These are phyloP conservation scores for Capsicum pubescens DNA, from an alignment of 257 asterid genomes.

Conservation along the genomic window DNA sequence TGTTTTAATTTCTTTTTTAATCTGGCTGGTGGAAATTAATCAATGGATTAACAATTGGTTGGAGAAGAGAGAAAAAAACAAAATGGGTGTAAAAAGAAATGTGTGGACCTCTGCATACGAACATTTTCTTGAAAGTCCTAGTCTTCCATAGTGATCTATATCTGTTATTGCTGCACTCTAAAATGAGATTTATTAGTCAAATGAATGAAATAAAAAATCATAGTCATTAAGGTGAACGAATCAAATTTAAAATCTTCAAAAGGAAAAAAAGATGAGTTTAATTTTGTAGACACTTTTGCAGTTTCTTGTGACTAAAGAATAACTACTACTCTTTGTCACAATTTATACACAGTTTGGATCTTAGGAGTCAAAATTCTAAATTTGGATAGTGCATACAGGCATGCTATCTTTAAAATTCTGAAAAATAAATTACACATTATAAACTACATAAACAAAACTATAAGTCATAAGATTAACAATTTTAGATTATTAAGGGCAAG, in stretches of 20 bases:
- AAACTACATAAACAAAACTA: too few relatives aligned
- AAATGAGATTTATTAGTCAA: slow-evolving; percentile 33
- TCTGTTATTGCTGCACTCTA: slow-evolving; percentile 88
- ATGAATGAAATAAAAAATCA: neutral
- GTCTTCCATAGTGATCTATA: slow-evolving; percentile 72
- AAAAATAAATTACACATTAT: too few relatives aligned
- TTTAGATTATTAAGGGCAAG: too few relatives aligned
- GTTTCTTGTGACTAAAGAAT: neutral
- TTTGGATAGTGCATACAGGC: too few relatives aligned
- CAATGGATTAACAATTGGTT: too few relatives aligned
- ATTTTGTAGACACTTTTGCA: neutral
- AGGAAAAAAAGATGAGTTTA: neutral
- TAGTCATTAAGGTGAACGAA: neutral
- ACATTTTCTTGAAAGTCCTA: slow-evolving; percentile 64
- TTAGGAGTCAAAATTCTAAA: too few relatives aligned
- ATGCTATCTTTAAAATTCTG: too few relatives aligned
- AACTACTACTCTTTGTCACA: neutral
- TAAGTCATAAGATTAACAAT: too few relatives aligned
- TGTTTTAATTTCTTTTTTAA: too few relatives aligned
- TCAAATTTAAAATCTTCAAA: neutral
- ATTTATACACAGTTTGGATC: too few relatives aligned
- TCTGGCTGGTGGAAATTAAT: too few relatives aligned
- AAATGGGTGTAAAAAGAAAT: neutral
- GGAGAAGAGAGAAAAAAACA: too few relatives aligned
- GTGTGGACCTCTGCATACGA: slow-evolving; percentile 63